A percentile compares a stretch with the other conserved stretches of the same genome.
Conservation (phyloP, 176 grass and related monocot genomes). For the Carex pumila region DNA sequence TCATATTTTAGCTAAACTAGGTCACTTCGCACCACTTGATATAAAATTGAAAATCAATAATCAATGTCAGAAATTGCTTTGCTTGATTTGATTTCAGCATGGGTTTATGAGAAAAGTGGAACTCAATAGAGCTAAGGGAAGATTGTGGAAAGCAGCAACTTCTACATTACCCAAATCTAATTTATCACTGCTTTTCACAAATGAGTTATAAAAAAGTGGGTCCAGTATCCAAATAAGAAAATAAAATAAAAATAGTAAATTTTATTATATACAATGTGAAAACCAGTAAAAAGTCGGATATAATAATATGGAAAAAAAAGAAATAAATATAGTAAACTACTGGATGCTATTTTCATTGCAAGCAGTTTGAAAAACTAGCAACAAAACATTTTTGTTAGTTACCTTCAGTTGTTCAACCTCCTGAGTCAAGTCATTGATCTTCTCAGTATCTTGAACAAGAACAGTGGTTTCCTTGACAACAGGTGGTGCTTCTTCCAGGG, state of each 20-base stretch:
- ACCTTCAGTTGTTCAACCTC: constrained; percentile 88
- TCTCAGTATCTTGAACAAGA: constrained; percentile 87
- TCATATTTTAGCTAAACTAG: neutral
- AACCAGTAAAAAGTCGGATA: neutral
- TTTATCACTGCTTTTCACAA: neutral
- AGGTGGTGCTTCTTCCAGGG: constrained; percentile 73
- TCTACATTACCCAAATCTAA: neutral
- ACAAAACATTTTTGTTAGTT: constrained; percentile 21
- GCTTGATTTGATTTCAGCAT: neutral
- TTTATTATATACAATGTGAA: neutral
- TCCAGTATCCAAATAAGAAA: neutral
- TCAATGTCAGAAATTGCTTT: neutral
- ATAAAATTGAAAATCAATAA: neutral
- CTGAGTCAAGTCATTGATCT: constrained; percentile 66
- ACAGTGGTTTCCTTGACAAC: constrained; percentile 72
- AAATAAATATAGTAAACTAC: neutral
- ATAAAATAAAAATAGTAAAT: neutral
- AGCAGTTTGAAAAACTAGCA: constrained; percentile 11
- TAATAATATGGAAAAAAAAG: neutral
- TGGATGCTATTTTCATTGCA: neutral
- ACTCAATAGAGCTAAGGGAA: neutral
- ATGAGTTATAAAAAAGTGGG: neutral
- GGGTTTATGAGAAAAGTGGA: neutral
- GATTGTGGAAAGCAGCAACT: neutral
- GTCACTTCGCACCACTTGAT: neutral